Evolutionary conservation across 148 eudicot species (phyloP), one percentile per base, ranked within the genome.

Genomic region (Fallopia convolvulus): DNA sequence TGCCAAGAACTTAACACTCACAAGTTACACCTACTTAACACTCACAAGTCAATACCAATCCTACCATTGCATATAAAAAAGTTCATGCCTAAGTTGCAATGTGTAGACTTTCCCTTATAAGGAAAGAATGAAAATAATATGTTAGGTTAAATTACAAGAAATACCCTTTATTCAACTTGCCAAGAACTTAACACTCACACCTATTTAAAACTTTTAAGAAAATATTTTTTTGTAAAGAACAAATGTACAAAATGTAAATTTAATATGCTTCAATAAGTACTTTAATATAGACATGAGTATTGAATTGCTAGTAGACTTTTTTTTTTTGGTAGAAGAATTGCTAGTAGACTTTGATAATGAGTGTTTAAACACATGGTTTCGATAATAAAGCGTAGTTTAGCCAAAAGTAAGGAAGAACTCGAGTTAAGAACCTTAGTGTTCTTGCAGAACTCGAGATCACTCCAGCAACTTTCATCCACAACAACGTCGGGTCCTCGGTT

Each of bases 391-490:
- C 8, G 61, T 55, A 4, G 21, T 53, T 53, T 53, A 53, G 20
- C 21, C 6, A 53, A 53, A 18, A 53, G 18, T 17, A 18, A 53
- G 47, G 47, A 1, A 36, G 39, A 36, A 36, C 3, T 36, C 39
- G 39, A 36, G 39, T 36, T 36, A 36, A 36, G 3, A 12, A 91
- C 98, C 98, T 92, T 94, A 47, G 98, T 94, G 85, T 78, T 88
- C 80, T 92, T 94, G 92, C 98, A 94, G 81, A 94, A 94, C 46
- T 94, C 99, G 72, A 92, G 99, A 75, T 94, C 96, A 81, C 99
- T 94, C 99, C 99, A 94, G 81, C 97, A 94, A 79, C 81, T 88
- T 70, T 94, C 99, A 33, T 94, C 99, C 1, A 94, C 96, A 8
- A 94, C 91, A n/a, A 80, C 74, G 1, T 90, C 93, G n/a, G 97